These are phyloP conservation scores for Fusarium protoensiforme DNA, from an alignment of 2,329 filamentous ascomycete genomes.

Conservation along the genomic window DNA sequence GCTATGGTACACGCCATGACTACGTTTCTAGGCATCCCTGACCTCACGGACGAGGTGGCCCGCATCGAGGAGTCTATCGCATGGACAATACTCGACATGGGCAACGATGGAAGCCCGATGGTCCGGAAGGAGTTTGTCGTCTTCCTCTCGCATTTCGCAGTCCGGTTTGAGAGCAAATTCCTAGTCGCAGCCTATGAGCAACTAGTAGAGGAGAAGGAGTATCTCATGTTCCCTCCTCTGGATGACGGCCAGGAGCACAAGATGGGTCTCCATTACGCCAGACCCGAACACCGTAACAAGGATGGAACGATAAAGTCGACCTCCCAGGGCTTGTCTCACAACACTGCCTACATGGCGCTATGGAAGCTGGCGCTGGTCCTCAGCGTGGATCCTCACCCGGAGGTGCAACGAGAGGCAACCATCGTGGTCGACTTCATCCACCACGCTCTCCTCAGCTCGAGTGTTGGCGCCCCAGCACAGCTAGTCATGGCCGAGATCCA, in stretches of 20 bases:
- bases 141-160: constrained; percentile 91
- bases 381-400: constrained; percentile 93
- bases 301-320: constrained; percentile 68
- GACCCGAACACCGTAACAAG: constrained; percentile 64
- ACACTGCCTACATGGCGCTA: constrained; percentile 91
- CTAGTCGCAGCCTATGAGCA: constrained; percentile 93
- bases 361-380: constrained; percentile 95
- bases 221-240: constrained; percentile 65
- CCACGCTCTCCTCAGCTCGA: constrained; percentile 79
- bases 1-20: constrained; percentile 95
- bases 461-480: constrained; percentile 77
- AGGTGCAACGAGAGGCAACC: constrained; percentile 86
- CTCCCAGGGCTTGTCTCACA: constrained; percentile 75
- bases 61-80: constrained; percentile 92
- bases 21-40: constrained; percentile 92
- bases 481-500: constrained; percentile 79
- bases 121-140: constrained; percentile 93
- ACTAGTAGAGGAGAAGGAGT: constrained; percentile 83
- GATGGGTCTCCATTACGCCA: constrained; percentile 71
- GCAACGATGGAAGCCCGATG: constrained; percentile 92
- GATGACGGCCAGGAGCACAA: constrained; percentile 69
- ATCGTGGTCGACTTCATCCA: constrained; percentile 90
- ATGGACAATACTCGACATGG: constrained; percentile 89
- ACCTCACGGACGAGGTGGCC: constrained; percentile 89
- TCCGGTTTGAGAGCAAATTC: constrained; percentile 92